These are phyloP conservation scores for Tolypocladium tundrense DNA, from an alignment of 2,329 filamentous ascomycete genomes.

Conservation along the genomic window DNA sequence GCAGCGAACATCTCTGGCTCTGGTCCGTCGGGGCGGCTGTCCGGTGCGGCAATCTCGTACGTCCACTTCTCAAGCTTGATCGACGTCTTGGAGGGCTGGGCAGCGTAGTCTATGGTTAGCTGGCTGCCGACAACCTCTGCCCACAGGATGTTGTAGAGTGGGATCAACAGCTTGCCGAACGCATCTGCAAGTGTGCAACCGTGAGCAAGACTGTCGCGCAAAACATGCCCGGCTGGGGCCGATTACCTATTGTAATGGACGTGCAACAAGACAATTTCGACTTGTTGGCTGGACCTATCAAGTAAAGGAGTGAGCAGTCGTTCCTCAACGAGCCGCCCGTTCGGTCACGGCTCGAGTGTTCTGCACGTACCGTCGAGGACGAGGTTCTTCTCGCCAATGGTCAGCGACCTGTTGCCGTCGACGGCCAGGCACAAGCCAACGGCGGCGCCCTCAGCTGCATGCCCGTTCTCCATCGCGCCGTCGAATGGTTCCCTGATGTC, in stretches of 20 bases:
- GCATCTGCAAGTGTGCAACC: constrained; percentile 9
- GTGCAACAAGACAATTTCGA: not conserved
- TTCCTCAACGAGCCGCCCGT: not conserved
- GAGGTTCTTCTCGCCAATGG: constrained; percentile 18
- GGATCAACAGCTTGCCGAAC: constrained; percentile 36
- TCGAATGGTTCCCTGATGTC: not conserved
- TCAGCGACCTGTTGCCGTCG: constrained; percentile 20
- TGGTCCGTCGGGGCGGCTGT: constrained; percentile 15
- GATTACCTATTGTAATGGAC: not conserved
- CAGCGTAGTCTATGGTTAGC: constrained; percentile 65
- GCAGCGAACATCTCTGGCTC: constrained; percentile 52
- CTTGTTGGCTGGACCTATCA: not conserved
- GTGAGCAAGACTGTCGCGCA: not conserved
- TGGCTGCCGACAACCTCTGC: constrained; percentile 52
- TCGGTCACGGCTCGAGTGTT: not conserved
- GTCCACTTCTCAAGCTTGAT: constrained; percentile 52
- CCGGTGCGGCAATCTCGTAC: constrained; percentile 28
- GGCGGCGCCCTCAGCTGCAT: constrained; percentile 9
- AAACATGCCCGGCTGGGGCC: not conserved
- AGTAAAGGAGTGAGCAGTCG: not conserved
- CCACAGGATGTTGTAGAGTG: constrained; percentile 79
- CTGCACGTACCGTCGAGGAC: constrained; percentile 23
- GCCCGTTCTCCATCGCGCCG: constrained; percentile 3
- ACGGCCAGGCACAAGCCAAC: constrained; percentile 18
- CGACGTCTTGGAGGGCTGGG: constrained; percentile 44